These are phyloP conservation scores for Sparassis latifolia DNA, from an alignment of 1,284 basidiomycete genomes.

Conservation along the genomic window DNA sequence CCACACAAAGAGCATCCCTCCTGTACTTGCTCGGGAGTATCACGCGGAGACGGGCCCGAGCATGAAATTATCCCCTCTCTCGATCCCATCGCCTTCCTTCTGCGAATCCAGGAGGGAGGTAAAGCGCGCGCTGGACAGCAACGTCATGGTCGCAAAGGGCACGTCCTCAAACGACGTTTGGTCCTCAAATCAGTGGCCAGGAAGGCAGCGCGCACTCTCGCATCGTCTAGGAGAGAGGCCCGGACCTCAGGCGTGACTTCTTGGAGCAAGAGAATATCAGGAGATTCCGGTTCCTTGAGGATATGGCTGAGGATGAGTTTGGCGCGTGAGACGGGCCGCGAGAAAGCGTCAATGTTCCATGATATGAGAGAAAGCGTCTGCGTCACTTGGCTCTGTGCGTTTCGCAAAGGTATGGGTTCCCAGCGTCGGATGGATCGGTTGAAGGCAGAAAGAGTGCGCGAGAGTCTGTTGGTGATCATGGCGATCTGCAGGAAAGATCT, in stretches of 20 bases:
- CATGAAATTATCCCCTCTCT: conserved; percentile 22
- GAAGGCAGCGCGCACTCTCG: conserved; percentile 26
- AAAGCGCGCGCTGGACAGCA: conserved; percentile 31
- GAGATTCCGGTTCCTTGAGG: conserved; percentile 24
- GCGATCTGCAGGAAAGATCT: not conserved
- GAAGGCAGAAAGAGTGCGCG: conserved; percentile 29
- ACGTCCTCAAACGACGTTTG: conserved; percentile 27
- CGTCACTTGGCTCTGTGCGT: not conserved
- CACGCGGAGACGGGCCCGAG: conserved; percentile 25
- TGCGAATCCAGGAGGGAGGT: conserved; percentile 18
- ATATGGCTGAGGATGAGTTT: conserved; percentile 28
- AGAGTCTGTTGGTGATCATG: not conserved
- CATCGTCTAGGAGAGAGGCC: conserved; percentile 22
- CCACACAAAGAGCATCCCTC: conserved; percentile 27
- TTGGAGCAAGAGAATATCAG: conserved; percentile 34
- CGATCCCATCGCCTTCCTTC: conserved; percentile 6
- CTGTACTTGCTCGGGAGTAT: conserved; percentile 30
- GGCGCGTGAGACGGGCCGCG: conserved; percentile 22
- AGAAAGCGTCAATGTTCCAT: conserved; percentile 25
- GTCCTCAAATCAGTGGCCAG: conserved; percentile 33
- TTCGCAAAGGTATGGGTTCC: not conserved
- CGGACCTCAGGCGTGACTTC: conserved; percentile 27
- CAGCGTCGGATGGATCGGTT: not conserved
- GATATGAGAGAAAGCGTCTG: conserved; percentile 12
- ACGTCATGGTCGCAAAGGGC: conserved; percentile 34